Conservation (phyloP, 1,284 basidiomycete species). For the Microbotryum intermedium region DNA sequence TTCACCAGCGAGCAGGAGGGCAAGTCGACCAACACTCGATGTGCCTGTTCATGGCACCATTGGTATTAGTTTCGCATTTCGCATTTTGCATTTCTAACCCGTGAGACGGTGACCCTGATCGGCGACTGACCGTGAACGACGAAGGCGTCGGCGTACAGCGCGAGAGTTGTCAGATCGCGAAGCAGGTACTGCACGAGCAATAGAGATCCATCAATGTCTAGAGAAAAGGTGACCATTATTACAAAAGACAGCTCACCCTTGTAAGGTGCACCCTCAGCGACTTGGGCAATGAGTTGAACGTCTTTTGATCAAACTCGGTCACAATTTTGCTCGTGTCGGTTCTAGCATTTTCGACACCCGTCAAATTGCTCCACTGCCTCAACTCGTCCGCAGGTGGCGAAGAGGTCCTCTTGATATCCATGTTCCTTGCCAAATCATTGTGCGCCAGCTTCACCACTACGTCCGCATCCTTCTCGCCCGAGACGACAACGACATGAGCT, state of each 20-base stretch:
- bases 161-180: conserved; percentile 19
- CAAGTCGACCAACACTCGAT: conserved; percentile 15
- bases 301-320: conserved; percentile 9
- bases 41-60: conserved; percentile 1
- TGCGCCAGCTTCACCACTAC: too few species aligned
- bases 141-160: conserved; percentile 22
- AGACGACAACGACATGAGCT: conserved; percentile 16
- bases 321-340: not conserved
- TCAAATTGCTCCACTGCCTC: conserved; percentile 9
- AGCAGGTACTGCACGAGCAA: conserved; percentile 7
- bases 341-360: not conserved
- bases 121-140: conserved; percentile 19
- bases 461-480: not conserved
- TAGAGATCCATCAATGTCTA: too few species aligned
- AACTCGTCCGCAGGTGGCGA: conserved; percentile 2
- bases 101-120: not conserved
- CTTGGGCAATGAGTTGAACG: conserved; percentile 17
- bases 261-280: conserved; percentile 12
- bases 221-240: too few species aligned
- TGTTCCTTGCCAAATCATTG: too few species aligned
- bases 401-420: conserved; percentile 7
- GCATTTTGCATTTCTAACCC: too few species aligned
- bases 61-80: too few species aligned
- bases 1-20: conserved; percentile 15
- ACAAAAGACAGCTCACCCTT: too few species aligned